Evolutionary conservation across 352 stramenopile species (phyloP).

Genomic region (Phytophthora sp.): DNA sequence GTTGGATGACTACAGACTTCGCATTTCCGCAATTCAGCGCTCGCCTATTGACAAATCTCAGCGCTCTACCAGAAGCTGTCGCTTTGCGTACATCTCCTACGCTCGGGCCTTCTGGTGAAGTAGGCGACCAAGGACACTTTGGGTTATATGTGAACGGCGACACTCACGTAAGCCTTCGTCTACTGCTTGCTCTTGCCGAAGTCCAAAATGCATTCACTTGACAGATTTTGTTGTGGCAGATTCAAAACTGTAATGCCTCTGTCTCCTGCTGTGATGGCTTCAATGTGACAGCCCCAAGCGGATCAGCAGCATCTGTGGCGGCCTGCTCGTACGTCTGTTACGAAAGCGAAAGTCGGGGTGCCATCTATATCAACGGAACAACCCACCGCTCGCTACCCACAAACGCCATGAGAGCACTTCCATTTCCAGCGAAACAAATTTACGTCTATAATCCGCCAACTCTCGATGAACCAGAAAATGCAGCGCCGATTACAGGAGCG

Average conservation of each 20-base stretch:
- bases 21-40: conserved; percentile 81
- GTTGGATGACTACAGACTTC: conserved; percentile 82
- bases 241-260: conserved; percentile 93
- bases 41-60: conserved; percentile 76
- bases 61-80: conserved; percentile 31
- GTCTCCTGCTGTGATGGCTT: conserved; percentile 86
- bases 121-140: conserved; percentile 91
- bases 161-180: conserved; percentile 74
- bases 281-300: conserved; percentile 11
- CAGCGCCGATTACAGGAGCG: conserved; percentile 38
- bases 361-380: conserved; percentile 43
- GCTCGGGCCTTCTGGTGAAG: conserved; percentile 81
- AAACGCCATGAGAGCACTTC: conserved; percentile 45
- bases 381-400: conserved; percentile 46
- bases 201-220: no score
- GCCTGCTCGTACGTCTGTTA: conserved; percentile 50
- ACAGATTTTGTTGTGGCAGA: conserved; percentile 39
- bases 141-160: conserved; percentile 90
- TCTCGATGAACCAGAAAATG: conserved; percentile 6
- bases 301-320: conserved; percentile 17
- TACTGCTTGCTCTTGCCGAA: no score
- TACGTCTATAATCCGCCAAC: conserved; percentile 23
- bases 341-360: conserved; percentile 45
- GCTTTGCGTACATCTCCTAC: conserved; percentile 50
- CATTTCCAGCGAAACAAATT: conserved; percentile 55